Conservation (phyloP, 1,284 basidiomycete genomes). For the Ceratobasidium sp. region DNA sequence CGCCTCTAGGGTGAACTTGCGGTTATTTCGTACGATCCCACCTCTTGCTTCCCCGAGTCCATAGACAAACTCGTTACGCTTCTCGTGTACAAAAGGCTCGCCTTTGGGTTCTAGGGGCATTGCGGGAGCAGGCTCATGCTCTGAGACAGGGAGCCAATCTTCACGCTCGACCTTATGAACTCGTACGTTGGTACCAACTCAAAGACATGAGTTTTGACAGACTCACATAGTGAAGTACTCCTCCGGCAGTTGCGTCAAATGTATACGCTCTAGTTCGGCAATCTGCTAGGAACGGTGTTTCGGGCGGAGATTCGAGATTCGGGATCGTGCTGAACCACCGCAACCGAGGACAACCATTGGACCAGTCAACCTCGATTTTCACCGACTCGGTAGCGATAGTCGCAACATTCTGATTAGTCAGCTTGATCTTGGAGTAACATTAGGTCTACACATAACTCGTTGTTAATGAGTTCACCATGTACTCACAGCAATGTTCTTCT, state of each 20-base stretch:
- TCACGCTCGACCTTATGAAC: conserved; percentile 35
- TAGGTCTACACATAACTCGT: not conserved
- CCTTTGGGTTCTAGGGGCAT: conserved; percentile 5
- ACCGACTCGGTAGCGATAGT: conserved; percentile 30
- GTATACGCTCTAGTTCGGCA: conserved; percentile 41
- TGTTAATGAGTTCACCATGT: not conserved
- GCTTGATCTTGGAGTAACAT: not conserved
- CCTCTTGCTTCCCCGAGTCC: conserved; percentile 41
- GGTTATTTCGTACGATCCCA: conserved; percentile 29
- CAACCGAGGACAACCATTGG: conserved; percentile 37
- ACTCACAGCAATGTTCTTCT: not conserved
- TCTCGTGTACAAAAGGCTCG: conserved; percentile 38
- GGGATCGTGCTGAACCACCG: conserved; percentile 41
- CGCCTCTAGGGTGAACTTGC: conserved; percentile 37
- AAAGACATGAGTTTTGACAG: not conserved
- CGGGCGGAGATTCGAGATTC: conserved; percentile 1
- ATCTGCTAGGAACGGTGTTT: conserved; percentile 31
- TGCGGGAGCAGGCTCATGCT: conserved; percentile 39
- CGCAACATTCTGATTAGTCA: not conserved
- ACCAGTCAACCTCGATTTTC: conserved; percentile 37
- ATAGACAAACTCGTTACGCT: conserved; percentile 38
- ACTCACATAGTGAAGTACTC: conserved; percentile 39
- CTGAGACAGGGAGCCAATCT: conserved; percentile 35
- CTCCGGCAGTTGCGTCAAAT: conserved; percentile 38
- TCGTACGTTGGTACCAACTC: not conserved